These are phyloP conservation scores for Geranium rotundifolium DNA, from an alignment of 345 rosid species.

Conservation along the genomic window DNA sequence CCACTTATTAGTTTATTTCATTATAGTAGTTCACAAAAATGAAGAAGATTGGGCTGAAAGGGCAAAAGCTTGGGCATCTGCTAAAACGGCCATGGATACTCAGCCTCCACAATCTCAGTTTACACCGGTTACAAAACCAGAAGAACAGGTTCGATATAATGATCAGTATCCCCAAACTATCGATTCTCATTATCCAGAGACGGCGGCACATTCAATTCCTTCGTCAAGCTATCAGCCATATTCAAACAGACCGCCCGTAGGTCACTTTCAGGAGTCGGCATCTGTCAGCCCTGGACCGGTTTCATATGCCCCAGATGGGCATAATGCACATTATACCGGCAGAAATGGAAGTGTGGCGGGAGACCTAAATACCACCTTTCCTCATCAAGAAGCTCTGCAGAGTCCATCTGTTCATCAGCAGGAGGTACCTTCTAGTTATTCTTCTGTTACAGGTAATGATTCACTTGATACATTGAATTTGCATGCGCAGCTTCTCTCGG, in stretches of 20 bases:
- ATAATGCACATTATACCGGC: constrained; percentile 21
- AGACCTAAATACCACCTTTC: constrained; percentile 27
- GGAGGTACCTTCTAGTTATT: constrained; percentile 99
- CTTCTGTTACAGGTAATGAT: constrained; percentile 97
- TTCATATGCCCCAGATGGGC: constrained; percentile 41
- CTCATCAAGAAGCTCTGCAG: constrained; percentile 35
- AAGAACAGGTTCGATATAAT: constrained; percentile 37
- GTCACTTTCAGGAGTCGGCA: constrained; percentile 27
- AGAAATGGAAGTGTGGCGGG: constrained; percentile 39
- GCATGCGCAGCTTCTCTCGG: constrained; percentile 43
- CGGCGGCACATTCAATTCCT: constrained; percentile 37
- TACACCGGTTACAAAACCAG: constrained; percentile 30
- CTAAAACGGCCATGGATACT: constrained; percentile 42
- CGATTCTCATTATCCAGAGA: constrained; percentile 48
- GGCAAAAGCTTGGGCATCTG: constrained; percentile 89
- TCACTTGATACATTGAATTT: constrained; percentile 44
- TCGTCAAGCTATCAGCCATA: constrained; percentile 48
- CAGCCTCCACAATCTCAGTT: constrained; percentile 44
- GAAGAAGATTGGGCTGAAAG: constrained; percentile 90
- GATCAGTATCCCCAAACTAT: constrained; percentile 36
- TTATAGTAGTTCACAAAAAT: constrained; percentile 36
- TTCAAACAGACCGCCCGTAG: constrained; percentile 25
- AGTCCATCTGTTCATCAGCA: constrained; percentile 76
- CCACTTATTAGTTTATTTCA: constrained; percentile 2
- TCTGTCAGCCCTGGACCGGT: constrained; percentile 15